Evolutionary conservation across 192 early-diverging fungal species (phyloP).

Genomic region (Dispira simplex): DNA sequence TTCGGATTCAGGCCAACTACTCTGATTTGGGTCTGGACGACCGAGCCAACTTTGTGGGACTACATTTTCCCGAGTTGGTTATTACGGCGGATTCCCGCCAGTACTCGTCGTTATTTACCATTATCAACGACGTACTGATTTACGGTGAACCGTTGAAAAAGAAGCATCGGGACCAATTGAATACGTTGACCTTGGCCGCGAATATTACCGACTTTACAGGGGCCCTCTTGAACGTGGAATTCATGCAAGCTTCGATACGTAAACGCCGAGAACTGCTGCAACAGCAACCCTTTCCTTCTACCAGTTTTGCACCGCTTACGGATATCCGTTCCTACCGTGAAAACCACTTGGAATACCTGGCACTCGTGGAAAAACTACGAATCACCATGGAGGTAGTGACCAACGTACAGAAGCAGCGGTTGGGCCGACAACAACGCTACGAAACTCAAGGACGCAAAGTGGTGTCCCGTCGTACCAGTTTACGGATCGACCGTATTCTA

Average conservation of each 20-base stretch:
- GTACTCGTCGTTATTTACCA: conserved; percentile 54
- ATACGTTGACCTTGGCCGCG: conserved; percentile 62
- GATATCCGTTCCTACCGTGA: background rate
- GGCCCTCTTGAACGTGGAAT: conserved; percentile 13
- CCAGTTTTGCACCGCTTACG: background rate
- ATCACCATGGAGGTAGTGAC: conserved; percentile 55
- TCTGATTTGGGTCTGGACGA: conserved; percentile 29
- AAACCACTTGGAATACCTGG: conserved; percentile 3
- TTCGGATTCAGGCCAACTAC: conserved; percentile 20
- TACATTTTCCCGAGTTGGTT: conserved; percentile 60
- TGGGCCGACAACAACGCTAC: background rate
- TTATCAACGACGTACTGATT: conserved; percentile 61
- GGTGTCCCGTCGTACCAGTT: conserved; percentile 35
- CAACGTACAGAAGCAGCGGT: conserved; percentile 24
- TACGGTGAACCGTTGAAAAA: conserved; percentile 70
- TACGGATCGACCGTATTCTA: conserved; percentile 46
- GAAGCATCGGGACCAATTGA: conserved; percentile 48
- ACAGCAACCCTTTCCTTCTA: conserved; percentile 9
- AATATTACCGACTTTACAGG: conserved; percentile 57
- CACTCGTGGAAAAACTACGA: conserved; percentile 41
- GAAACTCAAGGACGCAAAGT: background rate
- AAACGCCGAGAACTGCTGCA: conserved; percentile 16
- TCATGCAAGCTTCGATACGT: conserved; percentile 6
- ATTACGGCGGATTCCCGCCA: conserved; percentile 61
- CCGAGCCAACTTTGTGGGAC: conserved; percentile 41